Evolutionary conservation across 2,329 filamentous ascomycete genomes (phyloP).

Genomic region (Trichoderma breve): DNA sequence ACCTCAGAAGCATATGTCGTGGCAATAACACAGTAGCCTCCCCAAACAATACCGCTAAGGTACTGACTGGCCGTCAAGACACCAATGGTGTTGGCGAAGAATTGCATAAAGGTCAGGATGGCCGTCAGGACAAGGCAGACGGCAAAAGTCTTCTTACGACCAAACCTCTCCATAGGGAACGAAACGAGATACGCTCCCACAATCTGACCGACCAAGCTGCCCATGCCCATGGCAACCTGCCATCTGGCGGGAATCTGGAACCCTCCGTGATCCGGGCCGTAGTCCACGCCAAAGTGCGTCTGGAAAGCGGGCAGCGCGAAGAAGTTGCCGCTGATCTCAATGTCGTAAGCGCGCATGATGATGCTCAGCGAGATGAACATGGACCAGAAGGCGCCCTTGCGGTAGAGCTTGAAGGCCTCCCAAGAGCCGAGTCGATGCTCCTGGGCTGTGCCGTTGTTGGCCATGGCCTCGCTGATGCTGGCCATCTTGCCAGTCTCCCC

Average conservation of each 20-base stretch:
- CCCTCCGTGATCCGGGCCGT: constrained; percentile 19
- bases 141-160: constrained; percentile 45
- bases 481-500: constrained; percentile 13
- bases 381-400: constrained; percentile 38
- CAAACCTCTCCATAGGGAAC: constrained; percentile 36
- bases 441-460: constrained; percentile 3
- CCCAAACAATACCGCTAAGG: constrained; percentile 47
- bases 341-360: constrained; percentile 45
- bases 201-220: constrained; percentile 45
- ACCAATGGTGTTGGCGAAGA: constrained; percentile 41
- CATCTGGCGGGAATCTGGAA: constrained; percentile 46
- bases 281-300: constrained; percentile 2
- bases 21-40: constrained; percentile 43
- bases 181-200: constrained; percentile 39
- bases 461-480: constrained; percentile 17
- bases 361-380: constrained; percentile 37
- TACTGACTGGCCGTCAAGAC: constrained; percentile 44
- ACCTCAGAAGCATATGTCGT: constrained; percentile 49
- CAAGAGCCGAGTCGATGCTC: constrained; percentile 1
- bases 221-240: constrained; percentile 49
- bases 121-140: constrained; percentile 29
- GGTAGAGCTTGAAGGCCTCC: constrained; percentile 33
- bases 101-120: constrained; percentile 46
- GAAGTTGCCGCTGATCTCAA: constrained; percentile 37
- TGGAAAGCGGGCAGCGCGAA: constrained; percentile 33